Evolutionary conservation across 2,329 filamentous ascomycete genomes (phyloP).

Genomic region (Colletotrichum acutatum): DNA sequence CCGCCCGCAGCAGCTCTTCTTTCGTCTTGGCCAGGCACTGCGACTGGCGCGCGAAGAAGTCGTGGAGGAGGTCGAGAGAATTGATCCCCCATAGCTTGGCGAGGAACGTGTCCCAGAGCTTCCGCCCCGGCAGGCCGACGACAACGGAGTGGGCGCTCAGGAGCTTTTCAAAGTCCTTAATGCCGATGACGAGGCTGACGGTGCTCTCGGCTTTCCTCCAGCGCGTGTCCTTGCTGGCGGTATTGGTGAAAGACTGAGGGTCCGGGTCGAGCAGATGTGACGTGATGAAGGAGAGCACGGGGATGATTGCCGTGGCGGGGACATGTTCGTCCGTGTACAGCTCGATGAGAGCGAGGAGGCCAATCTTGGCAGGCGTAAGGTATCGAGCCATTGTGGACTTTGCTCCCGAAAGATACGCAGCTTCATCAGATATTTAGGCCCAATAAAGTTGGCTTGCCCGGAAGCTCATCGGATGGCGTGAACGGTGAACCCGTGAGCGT

Average conservation of each 20-base stretch:
- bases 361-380: constrained; percentile 89
- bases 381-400: constrained; percentile 75
- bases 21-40: constrained; percentile 70
- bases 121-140: constrained; percentile 75
- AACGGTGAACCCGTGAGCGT: not conserved
- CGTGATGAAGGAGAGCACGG: constrained; percentile 83
- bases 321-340: constrained; percentile 81
- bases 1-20: constrained; percentile 67
- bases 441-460: no score
- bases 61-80: constrained; percentile 82
- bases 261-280: constrained; percentile 71
- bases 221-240: constrained; percentile 41
- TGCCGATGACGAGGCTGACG: constrained; percentile 63
- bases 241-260: constrained; percentile 43
- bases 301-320: constrained; percentile 75
- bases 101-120: constrained; percentile 89
- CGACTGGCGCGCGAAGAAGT: constrained; percentile 74
- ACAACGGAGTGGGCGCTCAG: constrained; percentile 63
- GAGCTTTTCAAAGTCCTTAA: constrained; percentile 70
- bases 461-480: not conserved
- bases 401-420: not conserved
- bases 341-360: constrained; percentile 81
- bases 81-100: constrained; percentile 85
- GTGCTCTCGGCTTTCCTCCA: constrained; percentile 63
- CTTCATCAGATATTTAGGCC: not conserved